phyloP scores from a whole-genome alignment of 164 flowering plant species.

The Macadamia integrifolia region DNA sequence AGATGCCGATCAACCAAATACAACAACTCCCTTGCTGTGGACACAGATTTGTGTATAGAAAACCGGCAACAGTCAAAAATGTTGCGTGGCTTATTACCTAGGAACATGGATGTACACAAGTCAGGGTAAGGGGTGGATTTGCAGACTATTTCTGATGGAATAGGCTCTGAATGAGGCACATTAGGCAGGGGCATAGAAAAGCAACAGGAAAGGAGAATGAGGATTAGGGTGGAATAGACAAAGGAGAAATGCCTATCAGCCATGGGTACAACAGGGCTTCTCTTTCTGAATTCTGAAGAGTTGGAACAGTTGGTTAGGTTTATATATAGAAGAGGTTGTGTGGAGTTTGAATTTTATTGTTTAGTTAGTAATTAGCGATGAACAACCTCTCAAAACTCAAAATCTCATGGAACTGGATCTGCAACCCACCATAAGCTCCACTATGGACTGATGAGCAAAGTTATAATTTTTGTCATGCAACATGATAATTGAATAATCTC shows the following conservation, averaged over 20 bases:
- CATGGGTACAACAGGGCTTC: not conserved
- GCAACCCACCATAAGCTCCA: no score
- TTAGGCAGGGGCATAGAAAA: conserved; percentile 1
- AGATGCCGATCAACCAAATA: conserved; percentile 30
- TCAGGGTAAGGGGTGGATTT: conserved; percentile 20
- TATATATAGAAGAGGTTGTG: not conserved
- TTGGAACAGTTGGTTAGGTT: not conserved
- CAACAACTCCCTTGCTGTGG: conserved; percentile 29
- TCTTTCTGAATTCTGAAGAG: not conserved
- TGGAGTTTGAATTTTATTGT: no score
- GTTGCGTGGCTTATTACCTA: conserved; percentile 8
- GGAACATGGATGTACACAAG: conserved; percentile 20
- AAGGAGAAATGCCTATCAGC: not conserved
- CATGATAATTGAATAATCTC: no score
- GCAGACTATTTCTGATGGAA: conserved; percentile 13
- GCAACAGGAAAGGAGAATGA: not conserved
- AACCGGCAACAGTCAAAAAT: conserved; percentile 32
- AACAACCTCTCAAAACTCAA: no score
- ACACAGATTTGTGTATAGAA: conserved; percentile 33
- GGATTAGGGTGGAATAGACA: not conserved
- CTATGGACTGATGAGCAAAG: no score
- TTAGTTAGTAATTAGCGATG: no score
- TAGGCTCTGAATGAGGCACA: not conserved
- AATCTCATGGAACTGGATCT: no score
- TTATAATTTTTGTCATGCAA: no score